Base-by-base conservation (phyloP, 192 early-diverging fungal genomes). In the Podila verticillata region DNA sequence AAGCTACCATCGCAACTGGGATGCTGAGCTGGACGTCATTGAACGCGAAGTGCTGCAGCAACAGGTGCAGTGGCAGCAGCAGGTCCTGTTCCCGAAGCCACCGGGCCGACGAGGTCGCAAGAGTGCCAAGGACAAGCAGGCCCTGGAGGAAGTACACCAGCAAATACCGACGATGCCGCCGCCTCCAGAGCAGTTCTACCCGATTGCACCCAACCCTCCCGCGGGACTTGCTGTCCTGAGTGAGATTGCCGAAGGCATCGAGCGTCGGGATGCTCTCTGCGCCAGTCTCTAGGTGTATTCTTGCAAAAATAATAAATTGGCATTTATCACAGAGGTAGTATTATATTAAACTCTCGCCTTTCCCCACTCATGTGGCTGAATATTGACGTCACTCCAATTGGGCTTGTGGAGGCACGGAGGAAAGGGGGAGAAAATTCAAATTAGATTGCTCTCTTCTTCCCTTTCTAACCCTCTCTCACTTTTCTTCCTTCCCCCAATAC, bases 1-100 rank as follows among this genome's bases (percentile, higher is more conserved):
- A 9, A 61, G 47, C n/a, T 78, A 70, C 22, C 32, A 70, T 35
- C 62, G 12, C 1, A 54, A 5, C 13, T 78, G 74, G 74, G 74
- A 78, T 12, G 30, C 26, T 0, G 67, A 78, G 29, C 63, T 70
- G n/a, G 68, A 70, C 7, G 58, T 34, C 19, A 61, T 65, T 26
- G 68, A 70, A 48, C 4, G 20, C 22, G 31, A 64, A 6, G 15
- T 70, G 29, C 54, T 61, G 28, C 24, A 65, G 63, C 63, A 65
- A 30, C 74, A 78, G 29, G 74, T 60, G 29, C 61, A 54, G 13
- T 60, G 30, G 13, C 13, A 60, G 15, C 22, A 30, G 30, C 58
- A 60, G 12, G 12, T 31, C 58, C 5, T 60, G 30, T 26, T 30
- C 17, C 58, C 26, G 7, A 60, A 60, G 58, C 58, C 30, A 30